These are phyloP conservation scores for Camellia japonica DNA, from an alignment of 148 eudicot genomes.

Conservation along the genomic window DNA sequence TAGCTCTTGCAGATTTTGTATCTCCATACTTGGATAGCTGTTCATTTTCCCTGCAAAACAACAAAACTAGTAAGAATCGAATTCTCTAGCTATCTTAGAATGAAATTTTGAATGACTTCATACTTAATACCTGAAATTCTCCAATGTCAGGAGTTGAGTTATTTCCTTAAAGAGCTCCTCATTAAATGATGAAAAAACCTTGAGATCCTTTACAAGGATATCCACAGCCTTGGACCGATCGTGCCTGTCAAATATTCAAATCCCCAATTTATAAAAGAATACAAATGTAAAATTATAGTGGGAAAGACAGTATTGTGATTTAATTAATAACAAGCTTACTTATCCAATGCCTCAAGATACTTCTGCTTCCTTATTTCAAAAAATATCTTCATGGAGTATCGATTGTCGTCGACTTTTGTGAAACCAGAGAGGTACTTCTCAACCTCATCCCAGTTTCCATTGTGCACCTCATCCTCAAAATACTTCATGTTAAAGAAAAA, in stretches of 20 bases:
- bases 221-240: conserved; percentile 57
- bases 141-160: conserved; percentile 48
- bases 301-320: neutral
- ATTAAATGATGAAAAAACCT: conserved; percentile 51
- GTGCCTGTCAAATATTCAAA: conserved; percentile 30
- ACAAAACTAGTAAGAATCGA: neutral
- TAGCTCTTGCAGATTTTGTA: conserved; percentile 52
- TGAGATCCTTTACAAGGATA: conserved; percentile 54
- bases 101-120: neutral
- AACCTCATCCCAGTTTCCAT: conserved; percentile 64
- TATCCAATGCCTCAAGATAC: conserved; percentile 61
- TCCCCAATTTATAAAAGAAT: neutral
- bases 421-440: conserved; percentile 59
- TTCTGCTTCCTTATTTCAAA: conserved; percentile 58
- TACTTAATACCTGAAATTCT: conserved; percentile 45
- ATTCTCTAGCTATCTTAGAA: neutral
- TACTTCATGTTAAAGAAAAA: conserved; percentile 62
- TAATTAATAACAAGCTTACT: conserved; percentile 25
- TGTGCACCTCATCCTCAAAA: conserved; percentile 56
- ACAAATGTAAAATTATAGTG: neutral
- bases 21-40: conserved; percentile 64
- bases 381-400: conserved; percentile 58
- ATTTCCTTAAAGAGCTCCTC: conserved; percentile 60
- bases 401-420: conserved; percentile 58
- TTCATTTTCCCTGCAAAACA: conserved; percentile 46